Evolutionary conservation across 2,329 filamentous ascomycete species (phyloP).

Genomic region (Curvularia eragrostidis): DNA sequence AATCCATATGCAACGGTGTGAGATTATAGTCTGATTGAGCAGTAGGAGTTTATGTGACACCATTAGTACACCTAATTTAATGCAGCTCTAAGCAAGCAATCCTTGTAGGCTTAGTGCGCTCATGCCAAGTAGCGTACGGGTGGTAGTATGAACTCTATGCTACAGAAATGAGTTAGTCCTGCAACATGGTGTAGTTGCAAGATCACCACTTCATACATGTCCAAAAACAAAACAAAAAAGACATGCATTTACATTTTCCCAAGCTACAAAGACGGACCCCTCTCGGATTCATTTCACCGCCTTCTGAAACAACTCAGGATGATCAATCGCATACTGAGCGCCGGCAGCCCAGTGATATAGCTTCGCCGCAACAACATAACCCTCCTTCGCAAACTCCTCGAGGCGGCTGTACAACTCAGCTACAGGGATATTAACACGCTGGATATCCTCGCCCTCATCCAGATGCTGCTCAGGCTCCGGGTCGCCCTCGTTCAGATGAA

Average conservation of each 20-base stretch:
- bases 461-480: slow-evolving; percentile 36
- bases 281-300: not conserved
- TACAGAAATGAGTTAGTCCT: not conserved
- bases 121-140: not conserved
- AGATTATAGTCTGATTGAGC: not conserved
- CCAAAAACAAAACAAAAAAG: not conserved
- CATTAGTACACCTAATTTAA: too few relatives aligned
- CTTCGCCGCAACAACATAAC: slow-evolving; percentile 38
- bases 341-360: slow-evolving; percentile 41
- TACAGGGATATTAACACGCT: slow-evolving; percentile 35
- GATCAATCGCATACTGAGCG: slow-evolving; percentile 34
- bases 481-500: slow-evolving; percentile 29
- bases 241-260: not conserved
- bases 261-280: not conserved
- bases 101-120: not conserved
- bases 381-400: slow-evolving; percentile 33
- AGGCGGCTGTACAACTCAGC: slow-evolving; percentile 30
- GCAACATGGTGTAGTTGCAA: not conserved
- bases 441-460: slow-evolving; percentile 39
- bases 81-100: too few relatives aligned
- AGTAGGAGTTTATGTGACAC: too few relatives aligned
- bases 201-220: not conserved
- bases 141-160: not conserved
- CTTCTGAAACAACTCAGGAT: slow-evolving; percentile 31
- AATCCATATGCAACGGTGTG: not conserved